Base-by-base conservation (phyloP, 2,329 filamentous ascomycete species). In the Chrysoporthe puriensis region DNA sequence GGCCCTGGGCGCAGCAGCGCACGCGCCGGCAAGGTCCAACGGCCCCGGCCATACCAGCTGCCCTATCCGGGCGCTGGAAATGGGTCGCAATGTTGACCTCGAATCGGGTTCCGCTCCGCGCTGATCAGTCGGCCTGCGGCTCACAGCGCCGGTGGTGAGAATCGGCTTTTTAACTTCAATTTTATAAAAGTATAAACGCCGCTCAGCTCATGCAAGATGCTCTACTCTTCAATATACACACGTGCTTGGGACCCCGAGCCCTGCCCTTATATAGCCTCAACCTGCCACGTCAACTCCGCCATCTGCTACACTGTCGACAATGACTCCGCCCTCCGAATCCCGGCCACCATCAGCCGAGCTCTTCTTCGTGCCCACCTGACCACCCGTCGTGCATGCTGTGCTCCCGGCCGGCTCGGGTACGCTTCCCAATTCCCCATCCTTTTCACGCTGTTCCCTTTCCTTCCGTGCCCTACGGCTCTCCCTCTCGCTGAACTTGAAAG, bases 401-500 rank as follows among this genome's bases (percentile, higher is more conserved):
- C 7, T 32, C 16, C 14, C 4, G 43, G 7, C 26, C 21, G 21
- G 8, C 13, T 40, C 40, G 11, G 9, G 61, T 14, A 14, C 57
- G 3, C 14, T 61, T 5, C 62, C 42, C 40, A 52, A 62, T 16
- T 57, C 67, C 50, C 58, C 66, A 2, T 57, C 59, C 48, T 43
- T 42, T 13, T 60, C 50, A 13, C 18, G 34, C 64, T 44, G 32
- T 9, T 26, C 42, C 43, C 26, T 9, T 21, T 32, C 11, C 6
- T 36, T 43, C 8, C 26, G 32, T 1, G 60, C 43, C 67, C 56
- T 64, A 36, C 64, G 58, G 40, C 67, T 61, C 63, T 74, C 73
- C 18, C 76, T 73, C 70, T 81, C 79, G 2, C 79, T 74, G 70
- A 80, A 82, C 34, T 75, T 73, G 69, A 80, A 82, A 0, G 74